Conservation (phyloP, 768 basidiomycete genomes). For the Chiua virens region DNA sequence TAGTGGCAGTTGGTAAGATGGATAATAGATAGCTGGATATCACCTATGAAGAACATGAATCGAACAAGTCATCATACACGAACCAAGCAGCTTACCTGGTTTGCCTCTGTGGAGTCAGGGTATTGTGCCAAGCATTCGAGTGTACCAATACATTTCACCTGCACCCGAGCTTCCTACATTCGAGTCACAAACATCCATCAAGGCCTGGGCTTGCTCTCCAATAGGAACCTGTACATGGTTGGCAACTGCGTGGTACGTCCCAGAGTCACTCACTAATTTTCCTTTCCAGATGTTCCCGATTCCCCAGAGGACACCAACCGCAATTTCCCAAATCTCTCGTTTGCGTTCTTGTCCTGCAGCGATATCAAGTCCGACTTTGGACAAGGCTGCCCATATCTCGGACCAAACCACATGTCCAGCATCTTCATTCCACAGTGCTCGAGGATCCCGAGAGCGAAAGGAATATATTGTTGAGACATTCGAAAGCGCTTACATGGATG, state of each 20-base stretch:
- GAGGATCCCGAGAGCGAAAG: conserved; percentile 62
- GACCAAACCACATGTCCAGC: conserved; percentile 61
- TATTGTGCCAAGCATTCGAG: conserved; percentile 81
- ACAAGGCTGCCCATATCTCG: conserved; percentile 62
- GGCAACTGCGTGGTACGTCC: conserved; percentile 2
- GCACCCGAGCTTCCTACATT: conserved; percentile 53
- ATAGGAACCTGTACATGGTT: conserved; percentile 47
- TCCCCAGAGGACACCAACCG: conserved; percentile 85
- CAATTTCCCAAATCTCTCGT: conserved; percentile 75
- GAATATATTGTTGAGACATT: conserved; percentile 89
- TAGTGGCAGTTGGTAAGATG: conserved; percentile 47
- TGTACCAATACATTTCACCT: conserved; percentile 82
- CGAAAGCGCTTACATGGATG: conserved; percentile 81
- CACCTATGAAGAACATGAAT: conserved; percentile 36
- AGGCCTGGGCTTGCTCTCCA: conserved; percentile 57
- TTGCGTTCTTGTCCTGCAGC: conserved; percentile 66
- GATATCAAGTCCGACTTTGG: conserved; percentile 56
- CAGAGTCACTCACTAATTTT: conserved; percentile 46
- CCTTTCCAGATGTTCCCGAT: conserved; percentile 77
- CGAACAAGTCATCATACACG: neutral
- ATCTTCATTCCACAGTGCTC: conserved; percentile 43
- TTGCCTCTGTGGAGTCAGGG: conserved; percentile 60
- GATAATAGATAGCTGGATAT: conserved; percentile 70
- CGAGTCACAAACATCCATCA: conserved; percentile 66
- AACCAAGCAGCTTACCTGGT: conserved; percentile 32